A percentile compares a stretch with the other conserved stretches of the same genome.
phyloP scores from a whole-genome alignment of 2,329 filamentous ascomycete species.

The Beauveria australis region DNA sequence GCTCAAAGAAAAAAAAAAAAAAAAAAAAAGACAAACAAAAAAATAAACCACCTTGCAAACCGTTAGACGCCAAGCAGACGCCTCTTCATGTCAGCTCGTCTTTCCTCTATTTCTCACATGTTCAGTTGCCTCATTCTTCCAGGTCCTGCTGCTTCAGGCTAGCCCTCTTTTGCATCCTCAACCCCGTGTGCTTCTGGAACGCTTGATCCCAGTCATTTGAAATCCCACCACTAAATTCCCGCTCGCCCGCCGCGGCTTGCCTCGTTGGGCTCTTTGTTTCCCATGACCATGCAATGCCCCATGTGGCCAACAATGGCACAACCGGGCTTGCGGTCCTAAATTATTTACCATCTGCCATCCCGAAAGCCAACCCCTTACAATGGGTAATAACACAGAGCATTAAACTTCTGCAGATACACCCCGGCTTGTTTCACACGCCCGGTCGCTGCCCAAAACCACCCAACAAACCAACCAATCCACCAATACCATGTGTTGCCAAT shows the following conservation, averaged over 20 bases:
- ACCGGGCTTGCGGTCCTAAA: neutral
- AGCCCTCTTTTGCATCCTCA: neutral
- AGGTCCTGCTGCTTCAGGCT: conserved; percentile 5
- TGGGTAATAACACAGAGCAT: neutral
- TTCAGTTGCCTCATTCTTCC: neutral
- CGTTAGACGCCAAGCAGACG: neutral
- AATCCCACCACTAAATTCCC: neutral
- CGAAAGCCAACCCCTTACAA: neutral
- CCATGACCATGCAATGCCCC: neutral
- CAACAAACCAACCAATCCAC: neutral
- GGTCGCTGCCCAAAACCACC: neutral
- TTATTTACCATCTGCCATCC: neutral
- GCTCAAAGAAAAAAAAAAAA: neutral
- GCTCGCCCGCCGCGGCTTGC: too few species aligned
- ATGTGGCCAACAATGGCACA: neutral
- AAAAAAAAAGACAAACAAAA: too few species aligned
- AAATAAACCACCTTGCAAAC: neutral
- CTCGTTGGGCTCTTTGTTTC: too few species aligned
- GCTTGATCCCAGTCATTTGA: neutral
- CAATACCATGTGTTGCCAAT: neutral
- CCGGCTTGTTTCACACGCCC: conserved; percentile 4
- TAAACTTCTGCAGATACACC: neutral
- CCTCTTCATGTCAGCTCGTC: neutral
- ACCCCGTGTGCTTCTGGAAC: conserved; percentile 2
- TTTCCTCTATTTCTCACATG: neutral